Evolutionary conservation across 306 rosid genomes (phyloP).

Genomic region (Prunus campanulata): DNA sequence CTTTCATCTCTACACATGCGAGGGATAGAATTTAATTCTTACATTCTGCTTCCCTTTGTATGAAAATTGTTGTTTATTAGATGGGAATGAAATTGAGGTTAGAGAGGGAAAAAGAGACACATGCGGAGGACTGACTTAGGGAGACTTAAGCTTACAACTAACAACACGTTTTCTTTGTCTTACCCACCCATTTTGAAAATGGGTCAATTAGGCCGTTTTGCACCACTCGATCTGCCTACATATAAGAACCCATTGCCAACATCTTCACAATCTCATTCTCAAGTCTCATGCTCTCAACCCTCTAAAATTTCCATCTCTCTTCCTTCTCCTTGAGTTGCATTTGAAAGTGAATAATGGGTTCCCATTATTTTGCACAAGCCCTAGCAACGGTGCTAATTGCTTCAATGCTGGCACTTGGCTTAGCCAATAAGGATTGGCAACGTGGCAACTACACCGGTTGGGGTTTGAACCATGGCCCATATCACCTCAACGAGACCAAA

Average conservation of each 20-base stretch:
- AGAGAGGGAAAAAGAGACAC: too few relatives aligned
- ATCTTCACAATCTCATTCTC: slow-evolving; percentile 1
- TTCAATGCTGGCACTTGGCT: slow-evolving; percentile 27
- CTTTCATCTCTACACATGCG: too few relatives aligned
- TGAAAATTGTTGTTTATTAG: too few relatives aligned
- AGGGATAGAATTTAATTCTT: too few relatives aligned
- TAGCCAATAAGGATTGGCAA: slow-evolving; percentile 45
- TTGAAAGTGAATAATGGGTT: slow-evolving; percentile 20
- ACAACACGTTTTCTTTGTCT: not conserved
- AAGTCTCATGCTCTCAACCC: not conserved
- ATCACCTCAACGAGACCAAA: slow-evolving; percentile 4
- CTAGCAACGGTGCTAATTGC: slow-evolving; percentile 11
- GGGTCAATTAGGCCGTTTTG: slow-evolving; percentile 28
- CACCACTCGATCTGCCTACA: slow-evolving; percentile 23
- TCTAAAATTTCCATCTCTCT: not conserved
- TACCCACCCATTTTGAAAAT: slow-evolving; percentile 14
- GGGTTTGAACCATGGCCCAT: not conserved
- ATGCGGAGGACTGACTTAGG: not conserved
- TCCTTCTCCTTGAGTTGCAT: not conserved
- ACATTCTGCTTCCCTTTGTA: too few relatives aligned
- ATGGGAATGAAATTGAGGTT: too few relatives aligned
- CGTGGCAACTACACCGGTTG: slow-evolving; percentile 26
- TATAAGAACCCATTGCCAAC: slow-evolving; percentile 15
- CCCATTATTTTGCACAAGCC: slow-evolving; percentile 7
- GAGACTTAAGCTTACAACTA: not conserved